Base-by-base conservation (phyloP, 2,329 filamentous ascomycete species). In the Alternaria ventricosa region DNA sequence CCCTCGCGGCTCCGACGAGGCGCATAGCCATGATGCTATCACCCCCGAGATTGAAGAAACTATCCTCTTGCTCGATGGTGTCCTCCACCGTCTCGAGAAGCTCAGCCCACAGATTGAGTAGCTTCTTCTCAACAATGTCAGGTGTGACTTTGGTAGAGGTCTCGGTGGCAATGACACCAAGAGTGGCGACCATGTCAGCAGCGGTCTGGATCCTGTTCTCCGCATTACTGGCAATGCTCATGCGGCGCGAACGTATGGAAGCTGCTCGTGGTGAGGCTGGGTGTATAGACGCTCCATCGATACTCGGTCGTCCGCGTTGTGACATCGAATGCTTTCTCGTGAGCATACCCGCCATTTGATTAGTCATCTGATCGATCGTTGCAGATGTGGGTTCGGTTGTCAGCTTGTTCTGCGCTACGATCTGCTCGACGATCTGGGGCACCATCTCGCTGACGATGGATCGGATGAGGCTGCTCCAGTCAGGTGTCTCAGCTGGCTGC, bases 11-110 rank as follows among this genome's bases (percentile, higher is more conserved):
- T 9, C 74, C 75, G 6, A 78, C 76, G 6, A 78, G 66, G 51
- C 74, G 71, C 76, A 78, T 78, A 8, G 76, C 76, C 45, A 77
- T 75, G 41, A 78, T 77, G 41, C 70, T 75, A 50, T 78, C 75
- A 12, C 76, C 76, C 33, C 76, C 76, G 10, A 77, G 68, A 59
- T 75, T 71, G 55, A 78, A 78, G 50, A 78, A 78, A 41, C 71
- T 75, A 54, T 77, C 74, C 9, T 78, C 76, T 23, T 71, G 68
- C 27, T 71, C 75, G 63, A 78, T 78, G 0, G 71, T 70, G 44
- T 73, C 75, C 50, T 78, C 75, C 13, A 75, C 75, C 73, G 76
- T 76, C 51, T 78, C 74, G 44, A 78, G 61, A 8, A 78, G 47
- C 36, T 77, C 72, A 55, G 71, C 74, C 76, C 76, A 78, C 8